A percentile compares a stretch with the other conserved stretches of the same genome.
These are phyloP conservation scores for Naganishia cerealis DNA, from an alignment of 1,284 basidiomycete genomes.

Conservation along the genomic window DNA sequence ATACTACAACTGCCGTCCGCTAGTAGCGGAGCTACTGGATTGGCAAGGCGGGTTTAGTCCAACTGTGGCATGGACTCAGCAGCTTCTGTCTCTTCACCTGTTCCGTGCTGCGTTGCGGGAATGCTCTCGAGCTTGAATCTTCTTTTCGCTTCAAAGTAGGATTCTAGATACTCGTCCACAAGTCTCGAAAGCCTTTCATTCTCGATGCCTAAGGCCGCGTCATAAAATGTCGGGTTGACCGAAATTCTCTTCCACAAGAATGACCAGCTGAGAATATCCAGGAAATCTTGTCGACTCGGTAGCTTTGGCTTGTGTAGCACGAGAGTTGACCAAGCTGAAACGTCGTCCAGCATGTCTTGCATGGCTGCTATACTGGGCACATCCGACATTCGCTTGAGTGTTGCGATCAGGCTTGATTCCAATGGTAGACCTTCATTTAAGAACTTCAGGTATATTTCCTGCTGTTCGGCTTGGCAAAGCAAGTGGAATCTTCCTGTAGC, in stretches of 20 bases:
- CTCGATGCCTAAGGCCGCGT: constrained; percentile 55
- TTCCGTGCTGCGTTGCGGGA: constrained; percentile 1
- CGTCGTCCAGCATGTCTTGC: constrained; percentile 37
- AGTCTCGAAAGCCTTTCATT: constrained; percentile 67
- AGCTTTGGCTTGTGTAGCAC: constrained; percentile 7
- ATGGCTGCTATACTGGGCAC: constrained; percentile 17
- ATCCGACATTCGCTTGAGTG: constrained; percentile 27
- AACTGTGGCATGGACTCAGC: not conserved
- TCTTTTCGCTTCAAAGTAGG: constrained; percentile 23
- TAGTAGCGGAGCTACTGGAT: not conserved
- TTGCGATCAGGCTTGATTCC: constrained; percentile 67
- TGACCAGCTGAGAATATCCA: constrained; percentile 78
- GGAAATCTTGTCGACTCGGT: constrained; percentile 62
- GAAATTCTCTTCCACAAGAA: constrained; percentile 71
- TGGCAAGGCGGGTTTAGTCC: not conserved
- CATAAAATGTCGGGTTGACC: constrained; percentile 86
- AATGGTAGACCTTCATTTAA: constrained; percentile 82
- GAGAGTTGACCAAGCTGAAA: constrained; percentile 9
- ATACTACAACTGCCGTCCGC: not conserved
- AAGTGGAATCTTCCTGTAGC: constrained; percentile 70
- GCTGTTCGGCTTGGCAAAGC: constrained; percentile 80
- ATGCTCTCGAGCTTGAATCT: not conserved
- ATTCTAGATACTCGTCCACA: constrained; percentile 59
- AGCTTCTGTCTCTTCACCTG: not conserved
- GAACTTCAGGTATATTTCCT: constrained; percentile 75